Conservation (phyloP, 75 land plant species). For the Selaginella moellendorffii region DNA sequence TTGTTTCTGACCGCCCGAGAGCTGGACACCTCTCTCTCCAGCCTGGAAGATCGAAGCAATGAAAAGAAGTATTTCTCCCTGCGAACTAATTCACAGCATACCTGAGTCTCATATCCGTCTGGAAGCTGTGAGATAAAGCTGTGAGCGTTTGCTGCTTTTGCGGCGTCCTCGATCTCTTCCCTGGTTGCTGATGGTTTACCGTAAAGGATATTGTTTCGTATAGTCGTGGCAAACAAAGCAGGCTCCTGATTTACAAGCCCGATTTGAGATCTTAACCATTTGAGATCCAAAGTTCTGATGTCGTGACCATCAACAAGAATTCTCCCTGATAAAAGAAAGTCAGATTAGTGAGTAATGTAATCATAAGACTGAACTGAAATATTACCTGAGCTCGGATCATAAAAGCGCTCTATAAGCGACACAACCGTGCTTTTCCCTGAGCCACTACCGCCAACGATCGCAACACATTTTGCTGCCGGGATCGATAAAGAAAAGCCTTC, state of each 20-base stretch:
- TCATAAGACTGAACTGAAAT: too few species aligned
- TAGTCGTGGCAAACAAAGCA: constrained; percentile 34
- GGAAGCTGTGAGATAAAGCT: constrained; percentile 38
- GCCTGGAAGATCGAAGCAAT: constrained; percentile 11
- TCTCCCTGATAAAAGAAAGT: constrained; percentile 16
- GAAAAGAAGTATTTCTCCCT: not conserved
- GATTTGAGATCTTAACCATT: constrained; percentile 39
- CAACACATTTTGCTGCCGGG: not conserved
- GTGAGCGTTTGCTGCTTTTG: constrained; percentile 39
- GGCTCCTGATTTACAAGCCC: constrained; percentile 54
- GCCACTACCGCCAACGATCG: constrained; percentile 3
- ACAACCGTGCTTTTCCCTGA: constrained; percentile 12
- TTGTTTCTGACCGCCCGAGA: constrained; percentile 34
- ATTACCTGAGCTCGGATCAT: constrained; percentile 11
- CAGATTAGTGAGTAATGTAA: too few species aligned
- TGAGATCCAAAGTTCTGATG: constrained; percentile 29
- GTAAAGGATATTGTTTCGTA: constrained; percentile 39
- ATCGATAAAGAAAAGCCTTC: not conserved
- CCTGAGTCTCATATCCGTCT: constrained; percentile 37
- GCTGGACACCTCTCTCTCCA: constrained; percentile 31
- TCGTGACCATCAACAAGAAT: constrained; percentile 27
- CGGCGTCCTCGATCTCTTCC: constrained; percentile 36
- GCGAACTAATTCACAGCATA: not conserved
- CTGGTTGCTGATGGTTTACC: constrained; percentile 40
- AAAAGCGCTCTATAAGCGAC: constrained; percentile 18